Evolutionary conservation across 345 rosid species (phyloP).

Genomic region (Aegle marmelos): DNA sequence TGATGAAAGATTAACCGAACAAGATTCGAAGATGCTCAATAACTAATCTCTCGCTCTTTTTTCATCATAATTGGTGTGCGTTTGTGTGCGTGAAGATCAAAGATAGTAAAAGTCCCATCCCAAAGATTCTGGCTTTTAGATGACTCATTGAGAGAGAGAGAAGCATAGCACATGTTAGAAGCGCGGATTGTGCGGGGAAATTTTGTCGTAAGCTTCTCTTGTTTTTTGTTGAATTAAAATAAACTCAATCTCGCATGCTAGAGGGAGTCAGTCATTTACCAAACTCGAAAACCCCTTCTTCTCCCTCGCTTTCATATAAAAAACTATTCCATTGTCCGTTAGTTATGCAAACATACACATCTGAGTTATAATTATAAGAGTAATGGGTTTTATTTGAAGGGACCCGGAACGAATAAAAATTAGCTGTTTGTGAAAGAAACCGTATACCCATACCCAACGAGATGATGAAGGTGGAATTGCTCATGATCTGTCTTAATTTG

Average conservation of each 20-base stretch:
- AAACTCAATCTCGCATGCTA: slow-evolving; percentile 24
- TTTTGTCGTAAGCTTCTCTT: slow-evolving; percentile 21
- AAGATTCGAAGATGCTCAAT: not conserved
- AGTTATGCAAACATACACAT: not conserved
- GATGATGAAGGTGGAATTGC: not conserved
- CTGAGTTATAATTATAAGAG: no score
- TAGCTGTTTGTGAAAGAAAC: slow-evolving; percentile 37
- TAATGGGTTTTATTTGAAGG: not conserved
- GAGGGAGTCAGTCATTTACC: slow-evolving; percentile 34
- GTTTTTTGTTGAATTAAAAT: slow-evolving; percentile 14
- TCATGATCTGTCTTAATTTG: slow-evolving; percentile 12
- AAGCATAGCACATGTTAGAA: slow-evolving; percentile 23
- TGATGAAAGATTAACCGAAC: slow-evolving; percentile 14
- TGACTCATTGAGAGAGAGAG: not conserved
- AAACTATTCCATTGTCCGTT: not conserved
- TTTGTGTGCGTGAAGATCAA: not conserved
- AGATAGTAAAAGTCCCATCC: not conserved
- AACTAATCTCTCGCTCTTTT: no score
- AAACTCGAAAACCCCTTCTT: slow-evolving; percentile 28
- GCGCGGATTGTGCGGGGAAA: slow-evolving; percentile 19
- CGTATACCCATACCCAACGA: slow-evolving; percentile 27
- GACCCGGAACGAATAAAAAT: slow-evolving; percentile 12
- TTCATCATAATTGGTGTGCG: no score
- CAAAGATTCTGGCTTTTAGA: not conserved
- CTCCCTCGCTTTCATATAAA: not conserved